phyloP scores from a whole-genome alignment of 2,329 filamentous ascomycete species.

The Ophiocordyceps polyrhachis-furcata region DNA sequence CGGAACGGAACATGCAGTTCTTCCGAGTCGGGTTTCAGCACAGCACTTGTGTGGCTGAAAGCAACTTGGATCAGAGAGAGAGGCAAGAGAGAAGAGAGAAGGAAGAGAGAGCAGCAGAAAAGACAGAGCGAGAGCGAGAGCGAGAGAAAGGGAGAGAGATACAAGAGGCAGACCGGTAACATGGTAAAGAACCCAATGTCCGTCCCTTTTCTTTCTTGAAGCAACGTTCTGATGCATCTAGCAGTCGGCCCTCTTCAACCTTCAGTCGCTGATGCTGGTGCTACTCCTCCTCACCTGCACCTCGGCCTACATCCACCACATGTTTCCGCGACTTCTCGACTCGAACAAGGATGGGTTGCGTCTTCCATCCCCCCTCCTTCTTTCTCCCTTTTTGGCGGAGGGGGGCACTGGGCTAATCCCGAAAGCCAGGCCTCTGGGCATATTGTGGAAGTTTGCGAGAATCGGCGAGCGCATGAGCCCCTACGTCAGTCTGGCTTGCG shows the following conservation, averaged over 20 bases:
- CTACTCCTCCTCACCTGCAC: slow-evolving; percentile 93
- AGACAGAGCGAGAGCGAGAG: background rate
- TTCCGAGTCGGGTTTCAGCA: background rate
- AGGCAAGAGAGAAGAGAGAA: background rate
- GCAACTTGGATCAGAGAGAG: background rate
- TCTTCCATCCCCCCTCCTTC: background rate
- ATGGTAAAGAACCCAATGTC: too few relatives aligned
- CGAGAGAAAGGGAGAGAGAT: background rate
- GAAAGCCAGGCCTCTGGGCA: slow-evolving; percentile 45
- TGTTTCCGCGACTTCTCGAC: slow-evolving; percentile 80
- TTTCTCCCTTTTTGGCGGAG: background rate
- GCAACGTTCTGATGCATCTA: too few relatives aligned
- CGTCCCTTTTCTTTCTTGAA: too few relatives aligned
- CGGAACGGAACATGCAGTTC: too few relatives aligned
- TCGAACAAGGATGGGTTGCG: slow-evolving; percentile 75
- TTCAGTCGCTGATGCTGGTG: slow-evolving; percentile 88
- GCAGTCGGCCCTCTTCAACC: slow-evolving; percentile 95
- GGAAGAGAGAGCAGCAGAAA: background rate
- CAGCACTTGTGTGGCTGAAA: background rate
- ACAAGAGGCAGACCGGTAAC: too few relatives aligned
- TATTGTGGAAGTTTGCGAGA: slow-evolving; percentile 91
- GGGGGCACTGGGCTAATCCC: too few relatives aligned
- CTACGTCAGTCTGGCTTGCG: slow-evolving; percentile 85
- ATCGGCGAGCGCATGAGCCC: slow-evolving; percentile 87
- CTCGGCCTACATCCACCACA: slow-evolving; percentile 78